Base-by-base conservation (phyloP, 129 eudicot species). In the Escallonia rubra region DNA sequence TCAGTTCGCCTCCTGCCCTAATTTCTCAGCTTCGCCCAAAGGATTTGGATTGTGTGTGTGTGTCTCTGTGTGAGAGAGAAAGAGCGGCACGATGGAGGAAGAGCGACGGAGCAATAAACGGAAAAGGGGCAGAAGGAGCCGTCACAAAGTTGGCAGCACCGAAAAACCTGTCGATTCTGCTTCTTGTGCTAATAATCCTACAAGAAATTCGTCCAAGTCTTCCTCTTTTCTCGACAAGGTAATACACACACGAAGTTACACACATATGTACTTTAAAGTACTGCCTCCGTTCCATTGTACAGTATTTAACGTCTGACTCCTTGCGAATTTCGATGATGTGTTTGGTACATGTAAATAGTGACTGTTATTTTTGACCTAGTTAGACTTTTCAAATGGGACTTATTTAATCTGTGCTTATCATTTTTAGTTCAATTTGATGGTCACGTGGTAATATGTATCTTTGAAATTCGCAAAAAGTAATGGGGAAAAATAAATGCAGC, bases 221-320 rank as follows among this genome's bases (percentile, higher is more conserved):
- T 64, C 80, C 52, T 60, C 85, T 49, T 89, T 77, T 59, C 90
- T 89, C 10, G 96, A 86, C 14, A 89, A 89, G 86, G 96, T 89
- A 4, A 43, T 13, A 56, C 60, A 62, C 50, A 13, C 15, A 43
- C 52, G 34, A 23, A 23, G 34, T 23, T 23, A 23, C 1, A 34
- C 11, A 23, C 34, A 23, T 23, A 23, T 23, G 34, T 23, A 23
- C 43, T 11, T 58, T 63, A 71, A 23, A 23, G 34, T 23, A 23
- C 63, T 45, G 12, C 48, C 61, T 55, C 42, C 63, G 49, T 60
- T 50, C 14, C 23, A 59, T 5, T 59, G 46, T 50, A 12, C n/a
- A 48, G 6, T 12, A 23, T 47, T 10, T 64, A 56, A 56, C 48
- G 7, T 16, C 51, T 8, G 54, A 5, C 9, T 44, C 60, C 64